phyloP scores from a whole-genome alignment of 768 basidiomycete genomes.

The Pholiota conissans region DNA sequence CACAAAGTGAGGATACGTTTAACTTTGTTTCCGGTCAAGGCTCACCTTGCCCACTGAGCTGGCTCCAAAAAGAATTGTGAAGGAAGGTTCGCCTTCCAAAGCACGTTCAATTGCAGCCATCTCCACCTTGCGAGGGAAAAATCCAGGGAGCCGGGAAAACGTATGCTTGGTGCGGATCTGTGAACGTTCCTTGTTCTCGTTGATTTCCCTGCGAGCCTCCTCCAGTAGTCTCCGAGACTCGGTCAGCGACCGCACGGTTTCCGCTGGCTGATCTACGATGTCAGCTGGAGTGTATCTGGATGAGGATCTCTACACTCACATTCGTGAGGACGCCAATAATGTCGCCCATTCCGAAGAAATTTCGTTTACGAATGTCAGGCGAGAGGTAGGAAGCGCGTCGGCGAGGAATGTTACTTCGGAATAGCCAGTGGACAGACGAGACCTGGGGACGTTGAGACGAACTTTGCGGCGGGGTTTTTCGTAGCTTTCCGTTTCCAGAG shows the following conservation, averaged over 20 bases:
- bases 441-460: constrained; percentile 19
- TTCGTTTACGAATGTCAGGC: constrained; percentile 61
- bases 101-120: constrained; percentile 62
- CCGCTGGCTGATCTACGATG: constrained; percentile 54
- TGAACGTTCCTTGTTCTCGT: constrained; percentile 63
- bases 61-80: constrained; percentile 79
- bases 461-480: constrained; percentile 16
- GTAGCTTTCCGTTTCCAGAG: constrained; percentile 24
- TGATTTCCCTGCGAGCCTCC: constrained; percentile 75
- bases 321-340: constrained; percentile 75
- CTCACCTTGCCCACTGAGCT: constrained; percentile 79
- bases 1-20: background rate
- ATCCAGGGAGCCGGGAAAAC: constrained; percentile 74
- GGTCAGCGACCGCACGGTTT: constrained; percentile 76
- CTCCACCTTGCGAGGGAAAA: constrained; percentile 70
- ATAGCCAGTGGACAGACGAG: constrained; percentile 68
- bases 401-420: constrained; percentile 72
- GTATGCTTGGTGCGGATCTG: constrained; percentile 75
- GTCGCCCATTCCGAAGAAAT: constrained; percentile 80
- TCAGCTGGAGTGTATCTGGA: background rate
- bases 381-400: constrained; percentile 60
- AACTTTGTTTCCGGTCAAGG: background rate
- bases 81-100: constrained; percentile 71
- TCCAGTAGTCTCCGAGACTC: constrained; percentile 77
- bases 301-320: constrained; percentile 39